Base-by-base conservation (phyloP, 2,329 filamentous ascomycete species). In the Aspergillus pseudoglaucus region DNA sequence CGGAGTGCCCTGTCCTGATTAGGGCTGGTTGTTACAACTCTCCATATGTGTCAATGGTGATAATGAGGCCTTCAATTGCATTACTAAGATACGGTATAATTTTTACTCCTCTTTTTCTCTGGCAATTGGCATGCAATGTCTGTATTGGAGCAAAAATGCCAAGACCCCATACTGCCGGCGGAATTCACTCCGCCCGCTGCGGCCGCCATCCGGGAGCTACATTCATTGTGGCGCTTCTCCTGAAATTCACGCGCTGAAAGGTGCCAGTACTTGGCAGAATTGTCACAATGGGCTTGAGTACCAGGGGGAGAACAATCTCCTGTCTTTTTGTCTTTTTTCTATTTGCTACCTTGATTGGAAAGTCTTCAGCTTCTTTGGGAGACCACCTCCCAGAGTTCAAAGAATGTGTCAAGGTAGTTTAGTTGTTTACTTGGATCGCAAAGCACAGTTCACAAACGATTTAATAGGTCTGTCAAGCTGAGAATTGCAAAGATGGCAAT, bases 311-410 rank as follows among this genome's bases (percentile, higher is more conserved):
- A 46, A 58, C 53, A 35, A 32, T 54, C 18, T 53, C 46, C 40
- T 50, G 42, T 56, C 57, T 61, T 46, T 64, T 63, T 45, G 63
- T 52, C 41, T 54, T 71, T n/a, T 44, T 65, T 47, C 46, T 66
- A 17, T 45, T 69, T 48, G 56, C 65, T 22, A 53, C 63, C 45
- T 54, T 72, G 40, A 50, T 66, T 47, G 65, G 65, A 37, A 59
- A 60, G 18, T 69, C 75, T 14, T 69, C 75, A 46, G 93, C 90
- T 23, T 96, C 90, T 4, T 61, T 83, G 43, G 93, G 93, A 55
- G 93, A 98, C 68, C 79, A 82, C 47, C 75, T 95, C 50, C 88
- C 88, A 15, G 90, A 95, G 61, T 98, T 98, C 67, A 80, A 78
- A 63, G 77, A 90, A 67, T 98, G 93, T 66, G 81, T 97, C 46